These are phyloP conservation scores for Cryptococcus amylolentus DNA, from an alignment of 1,284 basidiomycete genomes.

Conservation along the genomic window DNA sequence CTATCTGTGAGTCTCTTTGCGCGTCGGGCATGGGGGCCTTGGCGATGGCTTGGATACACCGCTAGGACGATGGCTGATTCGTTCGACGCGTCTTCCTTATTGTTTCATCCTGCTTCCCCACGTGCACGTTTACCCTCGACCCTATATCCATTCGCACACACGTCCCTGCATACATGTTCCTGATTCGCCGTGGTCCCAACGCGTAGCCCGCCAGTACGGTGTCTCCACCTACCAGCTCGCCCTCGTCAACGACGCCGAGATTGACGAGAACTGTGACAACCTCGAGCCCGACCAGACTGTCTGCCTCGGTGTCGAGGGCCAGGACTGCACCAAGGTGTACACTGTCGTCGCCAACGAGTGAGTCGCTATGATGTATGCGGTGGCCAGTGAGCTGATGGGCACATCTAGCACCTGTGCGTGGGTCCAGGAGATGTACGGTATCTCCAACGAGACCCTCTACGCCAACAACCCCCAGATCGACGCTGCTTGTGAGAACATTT, in stretches of 20 bases:
- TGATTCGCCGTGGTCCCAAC: neutral
- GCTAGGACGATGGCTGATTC: conserved; percentile 4
- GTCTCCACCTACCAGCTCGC: conserved; percentile 52
- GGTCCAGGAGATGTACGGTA: conserved; percentile 40
- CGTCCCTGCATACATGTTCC: neutral
- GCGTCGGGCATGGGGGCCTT: neutral
- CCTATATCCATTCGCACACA: neutral
- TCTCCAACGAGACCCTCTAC: conserved; percentile 42
- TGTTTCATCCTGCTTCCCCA: no score
- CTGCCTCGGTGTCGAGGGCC: conserved; percentile 45
- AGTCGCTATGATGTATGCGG: conserved; percentile 9
- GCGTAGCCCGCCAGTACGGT: conserved; percentile 43
- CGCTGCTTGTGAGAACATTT: conserved; percentile 48
- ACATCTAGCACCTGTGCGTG: conserved; percentile 43
- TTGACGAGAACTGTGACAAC: conserved; percentile 49
- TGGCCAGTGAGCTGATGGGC: neutral
- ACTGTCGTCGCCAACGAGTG: conserved; percentile 46
- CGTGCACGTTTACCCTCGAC: no score
- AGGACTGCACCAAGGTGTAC: conserved; percentile 50
- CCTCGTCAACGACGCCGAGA: conserved; percentile 45
- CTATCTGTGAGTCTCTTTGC: conserved; percentile 43
- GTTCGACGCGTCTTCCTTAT: neutral
- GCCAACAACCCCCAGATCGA: conserved; percentile 51
- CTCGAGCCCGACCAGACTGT: conserved; percentile 40
- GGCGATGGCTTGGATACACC: neutral